phyloP scores from a whole-genome alignment of 2,329 filamentous ascomycete species.

The Pseudocercospora crystallina region DNA sequence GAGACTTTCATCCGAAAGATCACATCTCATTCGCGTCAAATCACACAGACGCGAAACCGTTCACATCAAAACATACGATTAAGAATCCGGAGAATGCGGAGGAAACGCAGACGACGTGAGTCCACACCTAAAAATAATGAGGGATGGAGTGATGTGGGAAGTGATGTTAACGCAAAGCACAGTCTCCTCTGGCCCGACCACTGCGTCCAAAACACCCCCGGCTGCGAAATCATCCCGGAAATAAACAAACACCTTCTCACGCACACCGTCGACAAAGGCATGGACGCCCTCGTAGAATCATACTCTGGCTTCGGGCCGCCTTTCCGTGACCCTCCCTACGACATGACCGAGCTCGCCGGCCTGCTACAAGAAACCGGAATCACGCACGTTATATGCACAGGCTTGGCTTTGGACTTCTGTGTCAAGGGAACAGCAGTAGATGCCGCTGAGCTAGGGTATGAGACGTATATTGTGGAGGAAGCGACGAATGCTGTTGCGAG shows the following conservation, averaged over 20 bases:
- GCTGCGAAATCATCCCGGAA: constrained; percentile 72
- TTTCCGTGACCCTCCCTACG: constrained; percentile 62
- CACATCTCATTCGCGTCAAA: constrained; percentile 90
- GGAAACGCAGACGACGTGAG: constrained; percentile 58
- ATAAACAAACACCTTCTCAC: constrained; percentile 64
- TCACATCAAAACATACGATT: constrained; percentile 64
- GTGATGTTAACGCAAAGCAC: constrained; percentile 40
- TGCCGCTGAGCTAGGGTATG: constrained; percentile 72
- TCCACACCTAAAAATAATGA: neutral
- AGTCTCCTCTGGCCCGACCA: constrained; percentile 86
- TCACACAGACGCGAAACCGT: constrained; percentile 68
- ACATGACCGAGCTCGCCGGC: constrained; percentile 61
- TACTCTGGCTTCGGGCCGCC: constrained; percentile 89
- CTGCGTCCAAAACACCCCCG: constrained; percentile 74
- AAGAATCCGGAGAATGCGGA: constrained; percentile 66
- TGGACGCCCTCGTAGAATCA: constrained; percentile 76
- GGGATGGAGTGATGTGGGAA: neutral
- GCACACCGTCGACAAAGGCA: constrained; percentile 73
- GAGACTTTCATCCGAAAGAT: constrained; percentile 80
- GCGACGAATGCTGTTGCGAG: constrained; percentile 72
- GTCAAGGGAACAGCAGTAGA: constrained; percentile 80
- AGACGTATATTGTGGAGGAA: constrained; percentile 74
- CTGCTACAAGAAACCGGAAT: constrained; percentile 59
- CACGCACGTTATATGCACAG: constrained; percentile 81
- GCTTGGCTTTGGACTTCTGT: constrained; percentile 86